phyloP scores from a whole-genome alignment of 2,329 filamentous ascomycete species.

The Fusarium sulawesiense region DNA sequence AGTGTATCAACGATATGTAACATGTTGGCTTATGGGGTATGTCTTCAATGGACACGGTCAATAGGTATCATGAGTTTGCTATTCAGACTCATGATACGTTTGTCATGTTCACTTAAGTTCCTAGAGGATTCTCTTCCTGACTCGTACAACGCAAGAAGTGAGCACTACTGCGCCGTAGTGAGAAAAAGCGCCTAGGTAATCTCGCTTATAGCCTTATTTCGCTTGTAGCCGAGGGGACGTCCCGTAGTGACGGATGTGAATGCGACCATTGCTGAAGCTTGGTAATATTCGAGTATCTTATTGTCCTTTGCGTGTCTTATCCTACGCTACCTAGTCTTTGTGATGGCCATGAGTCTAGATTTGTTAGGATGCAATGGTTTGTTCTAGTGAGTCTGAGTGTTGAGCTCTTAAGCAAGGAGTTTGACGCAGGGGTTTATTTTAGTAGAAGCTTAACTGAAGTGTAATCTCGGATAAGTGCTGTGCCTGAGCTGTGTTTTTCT shows the following conservation, averaged over 20 bases:
- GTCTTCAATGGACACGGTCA: too few species aligned
- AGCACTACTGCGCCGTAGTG: conserved; percentile 14
- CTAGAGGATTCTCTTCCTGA: background rate
- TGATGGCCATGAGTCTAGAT: background rate
- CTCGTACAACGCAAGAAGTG: background rate
- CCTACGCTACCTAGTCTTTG: too few species aligned
- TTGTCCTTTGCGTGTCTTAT: background rate
- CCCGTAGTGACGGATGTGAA: conserved; percentile 14
- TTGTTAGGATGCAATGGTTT: too few species aligned
- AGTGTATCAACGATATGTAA: too few species aligned
- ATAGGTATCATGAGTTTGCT: too few species aligned
- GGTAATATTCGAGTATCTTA: background rate
- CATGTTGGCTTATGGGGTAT: too few species aligned
- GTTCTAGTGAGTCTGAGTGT: too few species aligned
- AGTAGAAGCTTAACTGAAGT: background rate
- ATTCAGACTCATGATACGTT: background rate
- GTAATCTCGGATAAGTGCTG: conserved; percentile 7
- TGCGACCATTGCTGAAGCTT: conserved; percentile 2
- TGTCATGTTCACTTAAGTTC: background rate
- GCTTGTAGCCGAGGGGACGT: conserved; percentile 28
- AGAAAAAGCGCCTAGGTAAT: conserved; percentile 5
- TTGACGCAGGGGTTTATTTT: background rate
- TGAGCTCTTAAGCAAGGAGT: background rate
- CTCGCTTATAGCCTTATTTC: conserved; percentile 33
- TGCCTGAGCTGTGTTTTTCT: background rate